Percentiles rank a stretch among this genome's conserved stretches.
phyloP scores from a whole-genome alignment of 495 filamentous ascomycete genomes.

The Gamarada debralockiae region DNA sequence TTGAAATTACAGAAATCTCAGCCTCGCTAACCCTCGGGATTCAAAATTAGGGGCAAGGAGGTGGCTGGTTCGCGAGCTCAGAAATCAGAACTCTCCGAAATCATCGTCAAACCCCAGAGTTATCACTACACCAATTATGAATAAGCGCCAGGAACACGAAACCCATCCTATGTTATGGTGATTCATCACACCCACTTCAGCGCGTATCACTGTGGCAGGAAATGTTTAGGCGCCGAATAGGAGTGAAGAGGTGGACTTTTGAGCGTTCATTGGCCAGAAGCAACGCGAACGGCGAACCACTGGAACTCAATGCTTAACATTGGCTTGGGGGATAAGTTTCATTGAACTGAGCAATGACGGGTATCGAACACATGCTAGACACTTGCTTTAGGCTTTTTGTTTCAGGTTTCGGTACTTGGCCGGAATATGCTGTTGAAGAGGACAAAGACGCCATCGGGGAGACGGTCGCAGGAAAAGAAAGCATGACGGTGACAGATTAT shows the following conservation, averaged over 20 bases:
- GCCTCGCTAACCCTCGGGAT: too few species aligned
- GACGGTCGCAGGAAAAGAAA: too few species aligned
- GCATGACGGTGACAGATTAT: too few species aligned
- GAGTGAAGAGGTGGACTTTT: constrained; percentile 6
- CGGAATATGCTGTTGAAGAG: too few species aligned
- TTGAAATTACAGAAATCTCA: too few species aligned
- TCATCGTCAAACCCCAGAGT: too few species aligned
- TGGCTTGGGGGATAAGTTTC: constrained; percentile 8
- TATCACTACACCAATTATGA: not conserved
- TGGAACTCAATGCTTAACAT: not conserved
- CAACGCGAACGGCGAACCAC: not conserved
- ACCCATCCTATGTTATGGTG: constrained; percentile 5
- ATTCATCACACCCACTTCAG: constrained; percentile 19
- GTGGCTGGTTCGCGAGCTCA: too few species aligned
- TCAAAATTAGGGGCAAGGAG: too few species aligned
- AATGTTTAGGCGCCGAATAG: constrained; percentile 18
- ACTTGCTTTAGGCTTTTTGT: too few species aligned
- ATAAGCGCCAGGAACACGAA: constrained; percentile 25
- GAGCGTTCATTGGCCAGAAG: constrained; percentile 5
- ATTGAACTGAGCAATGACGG: constrained; percentile 6
- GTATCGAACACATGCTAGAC: not conserved
- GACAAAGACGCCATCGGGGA: too few species aligned
- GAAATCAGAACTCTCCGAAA: too few species aligned
- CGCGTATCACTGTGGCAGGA: constrained; percentile 5
- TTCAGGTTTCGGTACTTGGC: not conserved